phyloP scores from a whole-genome alignment of 495 filamentous ascomycete genomes.

The Margaritispora aquatica region DNA sequence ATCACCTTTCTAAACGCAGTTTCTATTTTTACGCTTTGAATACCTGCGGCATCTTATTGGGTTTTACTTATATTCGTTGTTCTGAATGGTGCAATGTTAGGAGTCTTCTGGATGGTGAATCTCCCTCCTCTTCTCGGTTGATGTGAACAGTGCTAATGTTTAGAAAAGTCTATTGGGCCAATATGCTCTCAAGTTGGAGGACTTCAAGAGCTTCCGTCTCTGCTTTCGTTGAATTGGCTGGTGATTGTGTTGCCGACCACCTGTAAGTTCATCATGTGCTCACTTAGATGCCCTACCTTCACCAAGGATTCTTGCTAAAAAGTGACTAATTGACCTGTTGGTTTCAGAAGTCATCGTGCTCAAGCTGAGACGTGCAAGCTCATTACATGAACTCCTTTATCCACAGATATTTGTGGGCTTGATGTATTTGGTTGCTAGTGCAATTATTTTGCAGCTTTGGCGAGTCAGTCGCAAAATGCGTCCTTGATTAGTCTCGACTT shows the following conservation, averaged over 20 bases:
- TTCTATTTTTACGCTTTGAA: conserved; percentile 62
- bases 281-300: too few relatives aligned
- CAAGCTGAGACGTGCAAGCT: conserved; percentile 44
- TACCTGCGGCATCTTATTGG: conserved; percentile 53
- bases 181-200: conserved; percentile 72
- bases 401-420: conserved; percentile 61
- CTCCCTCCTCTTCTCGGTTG: background rate
- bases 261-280: conserved; percentile 18
- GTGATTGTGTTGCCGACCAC: conserved; percentile 66
- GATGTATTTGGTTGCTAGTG: conserved; percentile 51
- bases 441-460: conserved; percentile 31
- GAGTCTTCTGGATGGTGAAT: conserved; percentile 58
- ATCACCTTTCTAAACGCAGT: conserved; percentile 56
- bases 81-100: conserved; percentile 58
- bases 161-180: conserved; percentile 47
- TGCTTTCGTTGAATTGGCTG: conserved; percentile 68
- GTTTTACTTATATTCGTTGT: conserved; percentile 64
- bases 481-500: too few relatives aligned
- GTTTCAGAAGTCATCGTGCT: conserved; percentile 69
- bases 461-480: conserved; percentile 2
- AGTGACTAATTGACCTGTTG: background rate
- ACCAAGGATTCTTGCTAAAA: background rate
- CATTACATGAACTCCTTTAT: conserved; percentile 42
- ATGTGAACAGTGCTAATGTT: background rate
- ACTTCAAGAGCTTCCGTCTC: conserved; percentile 62